Evolutionary conservation across 2,329 filamentous ascomycete species (phyloP).

Genomic region (Cercospora beticola): DNA sequence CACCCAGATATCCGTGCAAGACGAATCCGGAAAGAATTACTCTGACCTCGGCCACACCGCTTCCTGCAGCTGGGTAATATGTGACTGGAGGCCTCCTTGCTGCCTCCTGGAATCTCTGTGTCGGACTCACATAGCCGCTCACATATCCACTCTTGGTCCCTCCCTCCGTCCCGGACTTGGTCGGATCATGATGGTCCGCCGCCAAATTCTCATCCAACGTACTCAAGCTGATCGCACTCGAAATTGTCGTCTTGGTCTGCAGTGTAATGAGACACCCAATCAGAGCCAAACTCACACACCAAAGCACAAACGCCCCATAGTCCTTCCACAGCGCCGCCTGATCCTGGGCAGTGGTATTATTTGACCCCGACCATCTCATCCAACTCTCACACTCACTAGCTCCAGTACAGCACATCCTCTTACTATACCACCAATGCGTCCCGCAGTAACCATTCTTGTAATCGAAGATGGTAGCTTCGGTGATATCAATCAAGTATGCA

Average conservation of each 20-base stretch:
- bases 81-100: constrained; percentile 67
- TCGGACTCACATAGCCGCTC: constrained; percentile 42
- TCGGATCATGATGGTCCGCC: constrained; percentile 55
- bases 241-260: constrained; percentile 89
- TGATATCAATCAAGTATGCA: constrained; percentile 86
- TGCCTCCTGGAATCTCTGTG: constrained; percentile 42
- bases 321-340: constrained; percentile 64
- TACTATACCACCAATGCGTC: constrained; percentile 67
- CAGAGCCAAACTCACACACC: constrained; percentile 68
- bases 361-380: constrained; percentile 62
- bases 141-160: constrained; percentile 33
- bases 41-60: constrained; percentile 93
- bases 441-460: constrained; percentile 87
- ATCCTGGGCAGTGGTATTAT: constrained; percentile 50
- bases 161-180: constrained; percentile 39
- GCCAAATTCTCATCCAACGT: constrained; percentile 92
- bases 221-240: constrained; percentile 79
- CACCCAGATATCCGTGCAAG: constrained; percentile 87
- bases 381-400: constrained; percentile 57
- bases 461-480: constrained; percentile 82
- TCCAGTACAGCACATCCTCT: constrained; percentile 64
- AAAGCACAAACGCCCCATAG: constrained; percentile 71
- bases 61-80: constrained; percentile 94
- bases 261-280: constrained; percentile 77
- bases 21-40: constrained; percentile 98